Evolutionary conservation across 192 early-diverging fungal species (phyloP), one percentile per base, ranked within the genome.

Genomic region (Polychytrium aggregatum): DNA sequence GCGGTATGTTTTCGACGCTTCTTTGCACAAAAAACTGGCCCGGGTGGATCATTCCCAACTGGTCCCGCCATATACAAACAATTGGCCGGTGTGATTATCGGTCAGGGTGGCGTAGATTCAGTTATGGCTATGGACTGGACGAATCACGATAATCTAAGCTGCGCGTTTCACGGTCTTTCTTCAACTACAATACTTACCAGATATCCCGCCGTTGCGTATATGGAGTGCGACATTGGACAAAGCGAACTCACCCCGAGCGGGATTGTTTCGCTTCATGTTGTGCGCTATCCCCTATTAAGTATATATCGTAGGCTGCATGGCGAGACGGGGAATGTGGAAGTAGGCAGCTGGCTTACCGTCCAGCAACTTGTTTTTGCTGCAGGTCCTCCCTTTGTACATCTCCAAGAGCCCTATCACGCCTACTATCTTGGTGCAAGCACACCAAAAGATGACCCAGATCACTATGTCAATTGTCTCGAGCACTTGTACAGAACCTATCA

Each of bases 161-260:
- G 37, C 25, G 9, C 46, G 8, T 34, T 3, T 33, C 41, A 25
- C 41, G 42, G 9, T 38, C 13, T 52, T 3, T n/a, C n/a, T n/a
- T n/a, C n/a, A n/a, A n/a, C n/a, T n/a, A 10, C 18, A 39, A 2
- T 24, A 11, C 11, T 27, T 52, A 26, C 39, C 37, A 86, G 73
- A n/a, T 81, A 82, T 52, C 62, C 63, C 2, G 62, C 68, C 25
- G 70, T 92, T 20, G 90, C 86, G 2, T 92, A 80, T 53, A 67
- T 98, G 26, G 94, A 98, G 48, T 85, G 85, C 16, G 94, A 98
- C 59, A 46, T 95, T 24, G 94, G 94, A 4, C 94, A 98, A 53
- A 70, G 86, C 6, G 91, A 94, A 63, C 82, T 94, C 31, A 78
- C 87, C 1, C 82, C 88, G 21, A 53, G 77, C 0, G 94, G 94